These are phyloP conservation scores for Lactarius hengduanensis DNA, from an alignment of 768 basidiomycete species.

Conservation along the genomic window DNA sequence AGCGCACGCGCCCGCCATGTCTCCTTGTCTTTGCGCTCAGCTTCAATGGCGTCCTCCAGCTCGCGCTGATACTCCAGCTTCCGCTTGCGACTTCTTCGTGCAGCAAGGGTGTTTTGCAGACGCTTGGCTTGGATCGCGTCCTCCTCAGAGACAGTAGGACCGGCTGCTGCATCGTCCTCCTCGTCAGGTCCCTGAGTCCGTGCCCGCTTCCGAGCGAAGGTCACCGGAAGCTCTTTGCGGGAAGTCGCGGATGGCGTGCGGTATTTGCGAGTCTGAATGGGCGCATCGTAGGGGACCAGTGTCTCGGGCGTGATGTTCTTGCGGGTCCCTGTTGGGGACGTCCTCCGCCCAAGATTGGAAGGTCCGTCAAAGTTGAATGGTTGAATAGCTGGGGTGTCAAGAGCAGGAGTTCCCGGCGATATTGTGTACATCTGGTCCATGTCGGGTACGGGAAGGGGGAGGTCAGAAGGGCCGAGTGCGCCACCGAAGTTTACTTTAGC, in stretches of 20 bases:
- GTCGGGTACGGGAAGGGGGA: slow-evolving; percentile 32
- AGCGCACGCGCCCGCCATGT: slow-evolving; percentile 59
- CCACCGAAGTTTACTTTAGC: slow-evolving; percentile 16
- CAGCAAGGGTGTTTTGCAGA: slow-evolving; percentile 81
- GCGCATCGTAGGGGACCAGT: slow-evolving; percentile 71
- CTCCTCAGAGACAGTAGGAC: slow-evolving; percentile 51
- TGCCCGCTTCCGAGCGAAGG: slow-evolving; percentile 63
- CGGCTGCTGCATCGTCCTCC: slow-evolving; percentile 46
- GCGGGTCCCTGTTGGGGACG: slow-evolving; percentile 62
- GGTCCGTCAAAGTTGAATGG: slow-evolving; percentile 32
- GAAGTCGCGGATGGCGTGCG: slow-evolving; percentile 71
- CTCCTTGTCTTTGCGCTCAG: slow-evolving; percentile 56
- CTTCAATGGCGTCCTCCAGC: slow-evolving; percentile 57
- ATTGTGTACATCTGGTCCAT: slow-evolving; percentile 46
- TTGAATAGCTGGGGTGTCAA: slow-evolving; percentile 42
- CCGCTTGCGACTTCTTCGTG: slow-evolving; percentile 72
- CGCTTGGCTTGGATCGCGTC: slow-evolving; percentile 78
- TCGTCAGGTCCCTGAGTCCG: slow-evolving; percentile 46
- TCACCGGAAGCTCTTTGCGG: slow-evolving; percentile 72
- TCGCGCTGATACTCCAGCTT: slow-evolving; percentile 68
- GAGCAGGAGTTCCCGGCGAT: slow-evolving; percentile 51
- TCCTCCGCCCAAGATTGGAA: slow-evolving; percentile 33
- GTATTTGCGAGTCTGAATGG: slow-evolving; percentile 78
- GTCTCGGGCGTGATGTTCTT: slow-evolving; percentile 63
- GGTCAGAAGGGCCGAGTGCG: slow-evolving; percentile 13